A percentile compares a stretch with the other conserved stretches of the same genome.
Evolutionary conservation across 2,329 filamentous ascomycete species (phyloP).

Genomic region (Pseudogymnoascus verrucosus): DNA sequence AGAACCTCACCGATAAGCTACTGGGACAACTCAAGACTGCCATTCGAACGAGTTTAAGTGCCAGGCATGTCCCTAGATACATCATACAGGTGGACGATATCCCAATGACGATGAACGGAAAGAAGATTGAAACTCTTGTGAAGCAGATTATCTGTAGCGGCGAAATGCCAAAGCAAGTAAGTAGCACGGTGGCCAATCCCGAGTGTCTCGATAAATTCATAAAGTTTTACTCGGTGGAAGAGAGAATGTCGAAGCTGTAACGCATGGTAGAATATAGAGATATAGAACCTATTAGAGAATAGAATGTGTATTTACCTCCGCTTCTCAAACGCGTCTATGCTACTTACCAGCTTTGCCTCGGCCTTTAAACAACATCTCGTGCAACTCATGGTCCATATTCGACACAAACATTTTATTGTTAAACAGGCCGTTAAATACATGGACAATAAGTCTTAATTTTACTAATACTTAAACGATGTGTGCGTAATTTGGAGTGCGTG

Average conservation of each 20-base stretch:
- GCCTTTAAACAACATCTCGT: background rate
- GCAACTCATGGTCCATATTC: background rate
- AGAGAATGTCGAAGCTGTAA: slow-evolving; percentile 8
- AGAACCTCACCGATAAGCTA: slow-evolving; percentile 18
- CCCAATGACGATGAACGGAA: slow-evolving; percentile 8
- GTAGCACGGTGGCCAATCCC: slow-evolving; percentile 8
- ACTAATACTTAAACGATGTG: too few relatives aligned
- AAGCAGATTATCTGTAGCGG: slow-evolving; percentile 11
- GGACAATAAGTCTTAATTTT: background rate
- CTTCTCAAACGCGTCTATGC: background rate
- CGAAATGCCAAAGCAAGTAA: slow-evolving; percentile 9
- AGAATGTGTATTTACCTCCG: background rate
- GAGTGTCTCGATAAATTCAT: slow-evolving; percentile 6
- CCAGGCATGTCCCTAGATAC: slow-evolving; percentile 4
- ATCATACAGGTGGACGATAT: background rate
- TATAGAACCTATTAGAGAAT: background rate
- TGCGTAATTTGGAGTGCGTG: too few relatives aligned
- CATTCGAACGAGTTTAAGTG: slow-evolving; percentile 11
- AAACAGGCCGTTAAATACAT: background rate
- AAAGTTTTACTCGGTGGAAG: slow-evolving; percentile 8
- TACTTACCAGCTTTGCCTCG: background rate
- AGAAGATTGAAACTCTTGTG: slow-evolving; percentile 12
- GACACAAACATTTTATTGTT: background rate
- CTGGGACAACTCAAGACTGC: slow-evolving; percentile 22
- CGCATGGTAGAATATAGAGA: background rate